These are phyloP conservation scores for Neophaeococcomyces aloes DNA, from an alignment of 2,329 filamentous ascomycete genomes.

Conservation along the genomic window DNA sequence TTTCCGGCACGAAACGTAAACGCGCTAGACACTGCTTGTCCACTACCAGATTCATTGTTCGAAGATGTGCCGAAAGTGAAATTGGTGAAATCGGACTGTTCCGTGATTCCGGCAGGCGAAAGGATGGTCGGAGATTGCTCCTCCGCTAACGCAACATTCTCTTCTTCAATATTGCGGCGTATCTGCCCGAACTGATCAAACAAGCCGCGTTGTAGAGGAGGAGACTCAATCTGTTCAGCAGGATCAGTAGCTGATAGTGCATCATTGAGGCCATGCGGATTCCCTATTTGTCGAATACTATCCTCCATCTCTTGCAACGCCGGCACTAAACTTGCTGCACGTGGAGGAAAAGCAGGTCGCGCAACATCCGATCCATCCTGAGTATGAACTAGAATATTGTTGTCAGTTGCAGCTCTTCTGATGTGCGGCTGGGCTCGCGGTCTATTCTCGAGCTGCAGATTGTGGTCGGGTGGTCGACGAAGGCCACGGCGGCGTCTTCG, in stretches of 20 bases:
- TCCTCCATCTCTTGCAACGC: conserved; percentile 4
- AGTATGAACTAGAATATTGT: conserved; percentile 24
- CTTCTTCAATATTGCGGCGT: too few species aligned
- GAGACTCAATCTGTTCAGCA: conserved; percentile 2
- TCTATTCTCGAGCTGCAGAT: conserved; percentile 1
- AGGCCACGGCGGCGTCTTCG: conserved; percentile 1
- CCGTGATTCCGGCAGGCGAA: too few species aligned
- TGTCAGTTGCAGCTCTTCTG: conserved; percentile 24
- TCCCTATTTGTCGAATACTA: background rate
- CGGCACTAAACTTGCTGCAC: conserved; percentile 14
- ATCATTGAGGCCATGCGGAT: background rate
- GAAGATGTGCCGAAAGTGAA: too few species aligned
- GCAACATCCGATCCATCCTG: conserved; percentile 3
- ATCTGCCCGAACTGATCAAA: too few species aligned
- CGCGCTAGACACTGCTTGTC: too few species aligned
- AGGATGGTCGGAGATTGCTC: too few species aligned
- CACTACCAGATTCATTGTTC: too few species aligned
- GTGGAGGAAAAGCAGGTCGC: conserved; percentile 9
- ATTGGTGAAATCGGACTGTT: too few species aligned
- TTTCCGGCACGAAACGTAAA: too few species aligned
- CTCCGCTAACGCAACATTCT: too few species aligned
- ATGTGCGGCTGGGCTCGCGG: background rate
- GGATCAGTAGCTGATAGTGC: background rate
- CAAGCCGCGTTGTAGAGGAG: conserved; percentile 6
- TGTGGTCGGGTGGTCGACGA: background rate